phyloP scores from a whole-genome alignment of 805 yeast species.

The Schwanniomyces polymorphus region DNA sequence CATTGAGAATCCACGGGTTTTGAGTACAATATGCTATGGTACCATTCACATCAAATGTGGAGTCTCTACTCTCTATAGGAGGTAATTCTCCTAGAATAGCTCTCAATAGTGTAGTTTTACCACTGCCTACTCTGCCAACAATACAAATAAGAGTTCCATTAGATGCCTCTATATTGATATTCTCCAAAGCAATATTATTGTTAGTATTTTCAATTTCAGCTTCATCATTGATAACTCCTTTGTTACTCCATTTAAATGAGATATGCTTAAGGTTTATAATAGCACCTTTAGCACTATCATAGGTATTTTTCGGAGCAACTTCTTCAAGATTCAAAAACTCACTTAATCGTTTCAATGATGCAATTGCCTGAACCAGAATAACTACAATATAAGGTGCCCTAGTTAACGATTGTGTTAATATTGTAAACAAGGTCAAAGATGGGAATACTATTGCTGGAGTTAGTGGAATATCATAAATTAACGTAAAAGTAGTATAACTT shows the following conservation, averaged over 20 bases:
- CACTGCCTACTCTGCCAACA: conserved; percentile 43
- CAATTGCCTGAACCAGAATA: conserved; percentile 26
- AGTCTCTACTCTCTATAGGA: background rate
- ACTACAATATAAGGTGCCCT: conserved; percentile 31
- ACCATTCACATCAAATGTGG: conserved; percentile 24
- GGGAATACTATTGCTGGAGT: conserved; percentile 41
- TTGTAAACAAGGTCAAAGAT: conserved; percentile 37
- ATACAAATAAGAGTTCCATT: conserved; percentile 39
- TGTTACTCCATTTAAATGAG: conserved; percentile 51
- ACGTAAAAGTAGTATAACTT: conserved; percentile 27
- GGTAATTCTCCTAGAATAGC: conserved; percentile 27
- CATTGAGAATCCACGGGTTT: conserved; percentile 41
- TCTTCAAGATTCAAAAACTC: conserved; percentile 34
- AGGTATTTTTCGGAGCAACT: conserved; percentile 10
- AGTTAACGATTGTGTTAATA: conserved; percentile 34
- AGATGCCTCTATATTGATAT: conserved; percentile 33
- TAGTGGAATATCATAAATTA: conserved; percentile 21
- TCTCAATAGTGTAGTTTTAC: conserved; percentile 39
- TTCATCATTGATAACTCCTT: conserved; percentile 15
- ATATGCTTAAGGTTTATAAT: conserved; percentile 18
- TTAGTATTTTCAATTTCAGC: conserved; percentile 13
- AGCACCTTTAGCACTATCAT: conserved; percentile 11
- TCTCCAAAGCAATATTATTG: conserved; percentile 24
- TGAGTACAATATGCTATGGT: conserved; percentile 40
- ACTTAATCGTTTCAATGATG: conserved; percentile 32